Conservation (phyloP, 345 rosid species). For the Populus deltoides region DNA sequence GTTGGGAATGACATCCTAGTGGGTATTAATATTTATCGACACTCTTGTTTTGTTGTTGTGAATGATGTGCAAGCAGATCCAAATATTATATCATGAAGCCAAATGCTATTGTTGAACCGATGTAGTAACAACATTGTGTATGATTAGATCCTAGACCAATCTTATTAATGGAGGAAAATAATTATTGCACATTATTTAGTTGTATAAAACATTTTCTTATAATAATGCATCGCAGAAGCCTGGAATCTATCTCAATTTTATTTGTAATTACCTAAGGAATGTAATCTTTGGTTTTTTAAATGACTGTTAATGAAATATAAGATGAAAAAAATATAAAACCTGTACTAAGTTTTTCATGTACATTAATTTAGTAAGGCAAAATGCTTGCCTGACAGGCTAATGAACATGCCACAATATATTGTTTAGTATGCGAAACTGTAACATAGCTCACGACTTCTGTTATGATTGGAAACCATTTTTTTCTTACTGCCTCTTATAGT, state of each 20-base stretch:
- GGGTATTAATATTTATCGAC: not conserved
- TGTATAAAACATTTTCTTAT: not conserved
- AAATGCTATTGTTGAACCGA: not conserved
- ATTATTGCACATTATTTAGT: not conserved
- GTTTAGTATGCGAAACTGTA: not conserved
- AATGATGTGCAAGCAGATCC: not conserved
- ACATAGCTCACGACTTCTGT: slow-evolving; percentile 5
- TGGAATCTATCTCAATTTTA: not conserved
- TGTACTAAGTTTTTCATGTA: not conserved
- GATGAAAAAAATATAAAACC: not conserved
- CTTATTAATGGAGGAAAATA: not conserved
- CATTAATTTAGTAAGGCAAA: not conserved
- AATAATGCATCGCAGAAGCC: not conserved
- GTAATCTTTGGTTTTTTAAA: not conserved
- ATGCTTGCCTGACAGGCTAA: not conserved
- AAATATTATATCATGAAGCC: not conserved
- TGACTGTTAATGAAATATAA: not conserved
- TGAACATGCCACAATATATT: not conserved
- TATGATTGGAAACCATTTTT: slow-evolving; percentile 2
- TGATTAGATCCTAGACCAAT: not conserved
- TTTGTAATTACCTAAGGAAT: not conserved
- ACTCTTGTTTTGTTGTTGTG: not conserved
- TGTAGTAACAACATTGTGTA: not conserved
- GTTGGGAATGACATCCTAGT: not conserved
- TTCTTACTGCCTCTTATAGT: slow-evolving; percentile 21